Percentiles rank a stretch among this genome's conserved stretches.
phyloP scores from a whole-genome alignment of 352 stramenopile species.

The Globisporangium megalacanthum region DNA sequence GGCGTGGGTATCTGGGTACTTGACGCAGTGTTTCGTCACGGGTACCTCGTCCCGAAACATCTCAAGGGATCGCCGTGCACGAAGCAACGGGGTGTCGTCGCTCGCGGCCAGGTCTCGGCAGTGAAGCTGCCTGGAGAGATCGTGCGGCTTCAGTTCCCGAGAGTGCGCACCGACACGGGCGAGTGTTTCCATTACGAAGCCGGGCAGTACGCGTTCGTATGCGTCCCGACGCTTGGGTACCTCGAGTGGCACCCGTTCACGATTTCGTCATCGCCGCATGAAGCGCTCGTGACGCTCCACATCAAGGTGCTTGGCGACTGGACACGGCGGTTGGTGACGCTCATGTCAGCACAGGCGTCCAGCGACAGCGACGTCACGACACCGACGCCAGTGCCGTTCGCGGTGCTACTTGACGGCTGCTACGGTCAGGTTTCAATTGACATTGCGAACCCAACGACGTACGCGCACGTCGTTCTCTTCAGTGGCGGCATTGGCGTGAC shows the following conservation, averaged over 20 bases:
- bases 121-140: slow-evolving; percentile 29
- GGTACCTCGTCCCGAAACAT: background rate
- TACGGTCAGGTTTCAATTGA: slow-evolving; percentile 44
- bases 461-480: slow-evolving; percentile 48
- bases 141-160: slow-evolving; percentile 41
- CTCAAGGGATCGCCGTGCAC: slow-evolving; percentile 28
- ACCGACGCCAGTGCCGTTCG: background rate
- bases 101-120: slow-evolving; percentile 23
- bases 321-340: slow-evolving; percentile 45
- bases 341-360: slow-evolving; percentile 13
- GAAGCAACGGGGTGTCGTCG: slow-evolving; percentile 19
- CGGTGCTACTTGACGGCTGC: slow-evolving; percentile 43
- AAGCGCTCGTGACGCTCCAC: slow-evolving; percentile 61
- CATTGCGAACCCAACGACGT: slow-evolving; percentile 25
- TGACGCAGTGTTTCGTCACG: too few species aligned
- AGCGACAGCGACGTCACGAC: slow-evolving; percentile 2
- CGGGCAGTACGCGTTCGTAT: slow-evolving; percentile 76
- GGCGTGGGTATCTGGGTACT: too few species aligned
- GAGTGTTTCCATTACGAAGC: slow-evolving; percentile 34
- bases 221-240: slow-evolving; percentile 52
- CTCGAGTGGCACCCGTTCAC: slow-evolving; percentile 88
- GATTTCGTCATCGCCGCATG: slow-evolving; percentile 65
- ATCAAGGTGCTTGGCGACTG: slow-evolving; percentile 57
- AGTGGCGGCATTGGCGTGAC: slow-evolving; percentile 16
- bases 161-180: slow-evolving; percentile 26